Conservation (phyloP, 805 yeast genomes). For the Pichia insulana region DNA sequence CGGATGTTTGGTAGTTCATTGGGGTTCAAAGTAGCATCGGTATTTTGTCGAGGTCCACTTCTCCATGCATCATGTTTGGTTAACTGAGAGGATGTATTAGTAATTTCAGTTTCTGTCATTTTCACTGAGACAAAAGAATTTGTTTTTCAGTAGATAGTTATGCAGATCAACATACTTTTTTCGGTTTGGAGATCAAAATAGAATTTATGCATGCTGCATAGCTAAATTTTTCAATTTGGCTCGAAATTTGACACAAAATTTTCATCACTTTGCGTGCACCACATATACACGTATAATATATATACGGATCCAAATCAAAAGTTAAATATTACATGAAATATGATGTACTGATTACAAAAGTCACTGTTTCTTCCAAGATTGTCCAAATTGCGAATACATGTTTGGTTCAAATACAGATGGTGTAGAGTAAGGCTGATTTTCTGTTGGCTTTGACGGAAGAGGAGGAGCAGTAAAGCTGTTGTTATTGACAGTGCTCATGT, state of each 20-base stretch:
- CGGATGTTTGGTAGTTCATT: constrained; percentile 33
- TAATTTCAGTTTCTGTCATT: not conserved
- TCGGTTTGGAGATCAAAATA: no score
- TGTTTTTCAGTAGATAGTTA: no score
- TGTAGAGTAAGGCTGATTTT: constrained; percentile 35
- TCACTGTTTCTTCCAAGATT: constrained; percentile 9
- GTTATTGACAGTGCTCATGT: not conserved
- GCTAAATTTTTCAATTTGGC: no score
- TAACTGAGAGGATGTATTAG: constrained; percentile 7
- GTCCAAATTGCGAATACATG: constrained; percentile 32
- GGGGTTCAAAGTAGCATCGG: constrained; percentile 15
- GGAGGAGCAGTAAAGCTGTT: constrained; percentile 15
- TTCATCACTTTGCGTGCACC: no score
- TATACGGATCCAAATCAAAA: no score
- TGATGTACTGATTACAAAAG: not conserved
- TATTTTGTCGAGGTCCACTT: constrained; percentile 11
- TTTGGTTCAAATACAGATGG: constrained; percentile 44
- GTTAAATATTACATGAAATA: no score
- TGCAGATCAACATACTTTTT: no score
- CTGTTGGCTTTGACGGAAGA: constrained; percentile 23
- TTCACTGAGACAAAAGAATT: not conserved
- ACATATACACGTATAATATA: no score
- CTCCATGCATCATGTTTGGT: constrained; percentile 14
- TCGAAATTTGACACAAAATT: no score
- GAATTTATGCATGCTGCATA: no score